Conservation (phyloP, 306 rosid species). For the Dicorynia guianensis region DNA sequence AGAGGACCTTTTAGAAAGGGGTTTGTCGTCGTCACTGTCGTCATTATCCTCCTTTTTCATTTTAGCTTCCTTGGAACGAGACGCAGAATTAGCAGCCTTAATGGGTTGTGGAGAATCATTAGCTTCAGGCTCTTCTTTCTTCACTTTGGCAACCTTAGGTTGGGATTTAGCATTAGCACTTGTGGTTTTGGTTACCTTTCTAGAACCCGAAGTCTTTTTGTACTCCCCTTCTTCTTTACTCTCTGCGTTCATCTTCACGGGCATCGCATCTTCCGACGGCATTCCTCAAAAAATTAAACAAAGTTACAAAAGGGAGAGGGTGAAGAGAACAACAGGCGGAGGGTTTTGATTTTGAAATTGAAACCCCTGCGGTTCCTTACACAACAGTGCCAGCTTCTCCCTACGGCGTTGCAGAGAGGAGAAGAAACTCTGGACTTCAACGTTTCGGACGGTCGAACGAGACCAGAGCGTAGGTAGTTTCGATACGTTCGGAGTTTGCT, state of each 20-base stretch:
- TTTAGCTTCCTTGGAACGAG: constrained; percentile 37
- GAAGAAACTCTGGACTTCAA: background rate
- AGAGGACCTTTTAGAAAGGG: constrained; percentile 42
- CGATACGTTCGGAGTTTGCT: no score
- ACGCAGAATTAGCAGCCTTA: constrained; percentile 36
- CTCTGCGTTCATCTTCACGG: constrained; percentile 37
- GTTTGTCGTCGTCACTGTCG: constrained; percentile 39
- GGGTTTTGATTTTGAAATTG: background rate
- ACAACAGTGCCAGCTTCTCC: no score
- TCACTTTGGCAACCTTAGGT: constrained; percentile 49
- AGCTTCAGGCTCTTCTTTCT: constrained; percentile 50
- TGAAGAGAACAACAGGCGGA: background rate
- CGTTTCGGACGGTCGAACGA: no score
- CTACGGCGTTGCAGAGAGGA: background rate
- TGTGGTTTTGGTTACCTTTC: constrained; percentile 40
- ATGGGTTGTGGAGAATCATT: constrained; percentile 34
- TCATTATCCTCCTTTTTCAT: constrained; percentile 52
- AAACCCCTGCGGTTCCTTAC: background rate
- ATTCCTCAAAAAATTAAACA: constrained; percentile 30
- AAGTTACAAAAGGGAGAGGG: background rate
- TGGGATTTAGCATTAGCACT: constrained; percentile 46
- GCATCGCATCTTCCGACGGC: constrained; percentile 63
- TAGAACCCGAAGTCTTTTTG: constrained; percentile 41
- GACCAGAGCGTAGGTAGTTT: background rate
- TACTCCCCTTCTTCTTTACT: constrained; percentile 45